phyloP scores from a whole-genome alignment of 768 basidiomycete genomes.

The Rhizopogon vinicolor region DNA sequence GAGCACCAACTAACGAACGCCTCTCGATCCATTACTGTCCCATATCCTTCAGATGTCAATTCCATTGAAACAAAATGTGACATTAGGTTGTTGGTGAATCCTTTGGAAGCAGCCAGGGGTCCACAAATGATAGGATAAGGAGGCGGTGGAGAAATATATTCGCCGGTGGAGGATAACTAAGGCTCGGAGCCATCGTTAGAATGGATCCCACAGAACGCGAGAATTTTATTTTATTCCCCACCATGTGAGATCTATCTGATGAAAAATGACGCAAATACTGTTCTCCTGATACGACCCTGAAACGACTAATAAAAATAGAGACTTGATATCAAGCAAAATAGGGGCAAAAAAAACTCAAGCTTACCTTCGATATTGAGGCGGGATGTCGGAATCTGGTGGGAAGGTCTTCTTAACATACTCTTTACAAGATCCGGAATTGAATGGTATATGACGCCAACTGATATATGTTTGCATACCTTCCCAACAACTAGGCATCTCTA shows the following conservation, averaged over 20 bases:
- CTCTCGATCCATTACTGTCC: constrained; percentile 34
- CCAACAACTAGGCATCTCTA: constrained; percentile 48
- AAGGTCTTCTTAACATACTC: constrained; percentile 48
- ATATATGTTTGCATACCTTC: constrained; percentile 32
- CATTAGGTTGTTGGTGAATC: constrained; percentile 53
- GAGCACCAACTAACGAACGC: constrained; percentile 19
- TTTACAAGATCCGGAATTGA: constrained; percentile 23
- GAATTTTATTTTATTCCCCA: constrained; percentile 23
- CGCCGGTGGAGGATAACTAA: constrained; percentile 2
- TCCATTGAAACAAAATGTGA: constrained; percentile 51
- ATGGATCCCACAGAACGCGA: constrained; percentile 6
- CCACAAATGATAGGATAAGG: constrained; percentile 48
- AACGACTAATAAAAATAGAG: constrained; percentile 37
- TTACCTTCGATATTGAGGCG: constrained; percentile 41
- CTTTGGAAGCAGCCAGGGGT: constrained; percentile 29
- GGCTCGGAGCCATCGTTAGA: not conserved
- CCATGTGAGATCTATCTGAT: constrained; percentile 78
- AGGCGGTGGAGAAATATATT: constrained; percentile 45
- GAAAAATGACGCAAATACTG: constrained; percentile 58
- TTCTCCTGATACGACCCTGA: constrained; percentile 54
- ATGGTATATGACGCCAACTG: not conserved
- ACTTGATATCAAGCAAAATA: constrained; percentile 5
- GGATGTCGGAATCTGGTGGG: constrained; percentile 22
- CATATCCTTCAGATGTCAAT: constrained; percentile 29
- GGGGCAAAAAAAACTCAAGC: constrained; percentile 4